Conservation (phyloP, 345 rosid genomes). For the Arabis alpina region DNA sequence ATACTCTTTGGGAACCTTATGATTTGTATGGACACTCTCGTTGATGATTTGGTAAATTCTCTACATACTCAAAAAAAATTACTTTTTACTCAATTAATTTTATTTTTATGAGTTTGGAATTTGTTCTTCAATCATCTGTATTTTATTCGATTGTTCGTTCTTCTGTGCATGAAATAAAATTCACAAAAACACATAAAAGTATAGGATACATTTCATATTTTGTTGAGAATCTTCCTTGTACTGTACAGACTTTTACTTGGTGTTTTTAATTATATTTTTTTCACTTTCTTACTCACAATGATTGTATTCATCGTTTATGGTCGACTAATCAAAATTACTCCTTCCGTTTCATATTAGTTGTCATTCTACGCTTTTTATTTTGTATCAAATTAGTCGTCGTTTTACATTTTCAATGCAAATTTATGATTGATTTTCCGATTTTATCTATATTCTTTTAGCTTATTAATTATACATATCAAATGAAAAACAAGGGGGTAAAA, state of each 20-base stretch:
- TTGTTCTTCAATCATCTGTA: conserved; percentile 35
- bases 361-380: too few species aligned
- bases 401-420: too few species aligned
- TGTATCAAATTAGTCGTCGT: too few species aligned
- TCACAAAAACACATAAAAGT: background rate
- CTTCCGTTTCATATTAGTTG: too few species aligned
- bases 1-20: conserved; percentile 83
- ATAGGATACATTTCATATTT: conserved; percentile 34
- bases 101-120: conserved; percentile 21
- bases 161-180: conserved; percentile 38
- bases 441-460: too few species aligned
- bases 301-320: conserved; percentile 4
- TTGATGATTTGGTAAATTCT: conserved; percentile 44
- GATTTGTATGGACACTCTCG: conserved; percentile 72
- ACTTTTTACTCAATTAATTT: conserved; percentile 14
- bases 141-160: conserved; percentile 40
- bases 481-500: too few species aligned
- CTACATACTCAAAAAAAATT: background rate
- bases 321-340: conserved; percentile 2
- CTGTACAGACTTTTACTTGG: conserved; percentile 18
- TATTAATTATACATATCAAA: too few species aligned
- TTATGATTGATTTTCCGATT: too few species aligned
- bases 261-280: background rate
- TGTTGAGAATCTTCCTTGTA: conserved; percentile 35
- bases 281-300: conserved; percentile 6